A percentile compares a stretch with the other conserved stretches of the same genome.
phyloP scores from a whole-genome alignment of 768 basidiomycete species.

The Hortiboletus campestris region DNA sequence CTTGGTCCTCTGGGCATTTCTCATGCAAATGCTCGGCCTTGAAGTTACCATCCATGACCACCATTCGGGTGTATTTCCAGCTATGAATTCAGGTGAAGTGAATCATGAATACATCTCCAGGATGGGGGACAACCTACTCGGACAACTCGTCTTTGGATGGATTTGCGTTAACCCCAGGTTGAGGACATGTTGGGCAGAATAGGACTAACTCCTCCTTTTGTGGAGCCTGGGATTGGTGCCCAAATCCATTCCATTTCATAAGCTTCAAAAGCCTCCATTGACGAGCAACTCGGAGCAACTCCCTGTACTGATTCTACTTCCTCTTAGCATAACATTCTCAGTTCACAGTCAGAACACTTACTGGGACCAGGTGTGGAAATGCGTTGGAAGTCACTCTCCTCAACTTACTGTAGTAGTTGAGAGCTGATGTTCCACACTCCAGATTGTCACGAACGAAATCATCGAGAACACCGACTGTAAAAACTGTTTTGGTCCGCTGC shows the following conservation, averaged over 20 bases:
- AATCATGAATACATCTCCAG: too few species aligned
- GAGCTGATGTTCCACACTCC: conserved; percentile 10
- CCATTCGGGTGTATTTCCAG: too few species aligned
- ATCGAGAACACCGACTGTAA: conserved; percentile 21
- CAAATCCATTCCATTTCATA: conserved; percentile 18
- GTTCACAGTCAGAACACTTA: too few species aligned
- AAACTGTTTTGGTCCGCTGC: not conserved
- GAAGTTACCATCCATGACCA: too few species aligned
- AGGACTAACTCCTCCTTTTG: not conserved
- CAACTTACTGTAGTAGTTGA: conserved; percentile 5
- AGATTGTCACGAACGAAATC: conserved; percentile 17
- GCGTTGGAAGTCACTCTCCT: not conserved
- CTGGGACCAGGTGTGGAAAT: not conserved
- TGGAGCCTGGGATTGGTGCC: not conserved
- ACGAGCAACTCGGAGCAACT: conserved; percentile 10
- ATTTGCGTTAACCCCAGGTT: conserved; percentile 12
- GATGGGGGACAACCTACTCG: too few species aligned
- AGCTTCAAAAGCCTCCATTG: conserved; percentile 21
- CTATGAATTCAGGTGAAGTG: too few species aligned
- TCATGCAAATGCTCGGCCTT: too few species aligned
- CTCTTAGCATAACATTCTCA: too few species aligned
- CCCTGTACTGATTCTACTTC: conserved; percentile 16
- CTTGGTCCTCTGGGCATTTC: too few species aligned
- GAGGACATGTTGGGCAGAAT: conserved; percentile 30
- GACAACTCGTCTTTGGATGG: too few species aligned